Evolutionary conservation across 805 yeast species (phyloP).

Genomic region (Wickerhamomyces ciferrii): DNA sequence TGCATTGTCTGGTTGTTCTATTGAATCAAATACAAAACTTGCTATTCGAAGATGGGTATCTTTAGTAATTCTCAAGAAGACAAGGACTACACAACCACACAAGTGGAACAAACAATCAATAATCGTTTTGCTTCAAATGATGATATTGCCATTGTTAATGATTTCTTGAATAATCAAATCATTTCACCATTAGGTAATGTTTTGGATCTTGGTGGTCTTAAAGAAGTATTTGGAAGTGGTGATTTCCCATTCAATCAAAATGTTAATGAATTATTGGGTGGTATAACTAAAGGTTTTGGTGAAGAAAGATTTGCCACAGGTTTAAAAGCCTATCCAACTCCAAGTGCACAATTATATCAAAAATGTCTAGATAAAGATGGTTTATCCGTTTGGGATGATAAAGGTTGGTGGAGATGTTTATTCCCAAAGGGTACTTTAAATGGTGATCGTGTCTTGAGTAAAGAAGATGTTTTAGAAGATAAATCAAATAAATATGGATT

Average conservation of each 20-base stretch:
- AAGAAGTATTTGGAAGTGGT: background rate
- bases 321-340: conserved; percentile 49
- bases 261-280: conserved; percentile 4
- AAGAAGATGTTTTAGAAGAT: conserved; percentile 52
- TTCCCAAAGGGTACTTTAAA: conserved; percentile 51
- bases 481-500: conserved; percentile 42
- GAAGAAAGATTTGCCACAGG: conserved; percentile 26
- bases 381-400: conserved; percentile 71
- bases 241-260: background rate
- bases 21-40: too few species aligned
- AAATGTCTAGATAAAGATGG: conserved; percentile 66
- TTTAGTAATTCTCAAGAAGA: conserved; percentile 2
- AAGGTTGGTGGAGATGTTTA: conserved; percentile 88
- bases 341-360: conserved; percentile 52
- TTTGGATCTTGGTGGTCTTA: background rate
- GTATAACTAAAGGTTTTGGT: conserved; percentile 5
- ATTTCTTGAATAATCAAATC: background rate
- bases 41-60: conserved; percentile 3
- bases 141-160: background rate
- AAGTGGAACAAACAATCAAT: background rate
- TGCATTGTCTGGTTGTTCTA: too few species aligned
- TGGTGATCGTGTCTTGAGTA: conserved; percentile 32
- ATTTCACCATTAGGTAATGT: background rate
- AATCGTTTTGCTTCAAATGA: background rate
- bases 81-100: background rate